These are phyloP conservation scores for Colletotrichum sidae DNA, from an alignment of 2,329 filamentous ascomycete genomes.

Conservation along the genomic window DNA sequence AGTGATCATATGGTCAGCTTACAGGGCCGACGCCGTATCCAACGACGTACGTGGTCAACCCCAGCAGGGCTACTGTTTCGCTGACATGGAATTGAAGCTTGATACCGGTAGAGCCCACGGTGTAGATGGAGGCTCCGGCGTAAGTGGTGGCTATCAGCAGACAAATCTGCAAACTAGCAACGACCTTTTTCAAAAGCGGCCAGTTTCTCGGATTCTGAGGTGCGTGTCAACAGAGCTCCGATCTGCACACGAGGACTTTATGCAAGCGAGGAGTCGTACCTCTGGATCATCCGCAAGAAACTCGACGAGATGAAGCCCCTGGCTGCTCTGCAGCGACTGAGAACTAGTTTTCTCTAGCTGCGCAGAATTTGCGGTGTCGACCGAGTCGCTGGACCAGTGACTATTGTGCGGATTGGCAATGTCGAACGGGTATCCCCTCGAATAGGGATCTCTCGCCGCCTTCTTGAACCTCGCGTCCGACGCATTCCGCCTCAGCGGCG, in stretches of 20 bases:
- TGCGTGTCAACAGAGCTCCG: background rate
- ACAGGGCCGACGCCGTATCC: slow-evolving; percentile 78
- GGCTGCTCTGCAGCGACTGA: background rate
- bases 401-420: background rate
- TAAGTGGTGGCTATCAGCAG: slow-evolving; percentile 51
- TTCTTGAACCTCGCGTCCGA: slow-evolving; percentile 2
- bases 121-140: slow-evolving; percentile 72
- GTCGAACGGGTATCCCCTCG: slow-evolving; percentile 2
- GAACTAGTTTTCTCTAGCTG: slow-evolving; percentile 20
- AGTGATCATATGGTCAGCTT: background rate
- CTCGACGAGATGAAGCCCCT: slow-evolving; percentile 24
- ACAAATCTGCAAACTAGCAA: slow-evolving; percentile 69
- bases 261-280: background rate
- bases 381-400: slow-evolving; percentile 9
- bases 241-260: background rate
- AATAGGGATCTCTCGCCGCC: slow-evolving; percentile 8
- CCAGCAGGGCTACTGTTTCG: slow-evolving; percentile 77
- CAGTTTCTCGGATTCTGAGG: slow-evolving; percentile 83
- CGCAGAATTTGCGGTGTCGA: slow-evolving; percentile 4
- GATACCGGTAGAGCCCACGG: slow-evolving; percentile 76
- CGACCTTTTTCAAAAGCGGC: slow-evolving; percentile 66
- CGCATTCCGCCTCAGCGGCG: slow-evolving; percentile 8
- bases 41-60: slow-evolving; percentile 81
- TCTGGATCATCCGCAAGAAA: slow-evolving; percentile 34
- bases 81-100: slow-evolving; percentile 73